Evolutionary conservation across 352 stramenopile genomes (phyloP).

Genomic region (Stramenopiles sp.): DNA sequence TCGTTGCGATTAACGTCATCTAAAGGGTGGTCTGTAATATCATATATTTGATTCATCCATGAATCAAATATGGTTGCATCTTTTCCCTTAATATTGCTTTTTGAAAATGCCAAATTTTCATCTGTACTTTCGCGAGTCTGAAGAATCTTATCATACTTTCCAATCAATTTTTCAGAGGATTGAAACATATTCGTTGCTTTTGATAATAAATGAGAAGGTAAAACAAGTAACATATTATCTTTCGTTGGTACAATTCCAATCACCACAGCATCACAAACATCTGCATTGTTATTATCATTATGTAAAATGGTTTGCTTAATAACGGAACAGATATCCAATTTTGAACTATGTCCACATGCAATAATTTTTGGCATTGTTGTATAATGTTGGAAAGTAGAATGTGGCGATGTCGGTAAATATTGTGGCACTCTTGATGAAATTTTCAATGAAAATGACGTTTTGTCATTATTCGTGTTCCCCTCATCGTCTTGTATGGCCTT

Average conservation of each 20-base stretch:
- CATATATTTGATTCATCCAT: no score
- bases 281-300: not conserved
- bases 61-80: no score
- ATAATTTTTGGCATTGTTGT: not conserved
- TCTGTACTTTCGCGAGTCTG: no score
- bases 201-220: not conserved
- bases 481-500: no score
- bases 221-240: not conserved
- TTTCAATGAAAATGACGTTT: not conserved
- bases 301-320: no score
- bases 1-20: not conserved
- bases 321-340: no score
- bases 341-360: not conserved
- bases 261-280: not conserved
- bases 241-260: not conserved
- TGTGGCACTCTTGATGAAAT: not conserved
- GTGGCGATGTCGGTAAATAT: not conserved
- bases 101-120: no score
- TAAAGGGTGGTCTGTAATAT: not conserved
- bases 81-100: no score
- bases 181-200: no score
- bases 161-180: no score
- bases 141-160: no score
- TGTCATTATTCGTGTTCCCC: no score
- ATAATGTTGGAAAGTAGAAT: not conserved